phyloP scores from a whole-genome alignment of 805 yeast species.

The Schizosaccharomyces cryophilus region DNA sequence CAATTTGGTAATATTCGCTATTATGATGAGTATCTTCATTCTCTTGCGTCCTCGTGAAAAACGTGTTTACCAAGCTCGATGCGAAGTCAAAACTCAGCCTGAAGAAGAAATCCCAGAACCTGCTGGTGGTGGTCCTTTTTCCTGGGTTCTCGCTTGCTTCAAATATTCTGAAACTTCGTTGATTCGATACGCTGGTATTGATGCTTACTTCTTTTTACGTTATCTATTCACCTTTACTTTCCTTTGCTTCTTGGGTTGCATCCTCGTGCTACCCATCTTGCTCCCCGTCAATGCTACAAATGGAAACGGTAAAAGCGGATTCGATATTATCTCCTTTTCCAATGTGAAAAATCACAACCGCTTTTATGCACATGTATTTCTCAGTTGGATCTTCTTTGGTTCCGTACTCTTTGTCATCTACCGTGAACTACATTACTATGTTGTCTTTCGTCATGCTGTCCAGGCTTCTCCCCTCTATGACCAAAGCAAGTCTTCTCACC shows the following conservation, averaged over 20 bases:
- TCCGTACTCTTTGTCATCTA: slow-evolving; percentile 6
- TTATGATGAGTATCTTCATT: slow-evolving; percentile 37
- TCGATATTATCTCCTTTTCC: slow-evolving; percentile 55
- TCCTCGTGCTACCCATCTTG: slow-evolving; percentile 37
- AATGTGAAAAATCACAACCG: slow-evolving; percentile 40
- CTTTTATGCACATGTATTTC: slow-evolving; percentile 66
- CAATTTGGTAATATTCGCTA: slow-evolving; percentile 41
- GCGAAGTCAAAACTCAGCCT: neutral
- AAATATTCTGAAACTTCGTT: slow-evolving; percentile 48
- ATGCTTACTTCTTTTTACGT: slow-evolving; percentile 74
- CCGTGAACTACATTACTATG: neutral
- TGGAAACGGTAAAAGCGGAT: slow-evolving; percentile 33
- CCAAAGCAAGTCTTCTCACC: slow-evolving; percentile 14
- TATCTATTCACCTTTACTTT: slow-evolving; percentile 36
- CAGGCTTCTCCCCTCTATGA: neutral
- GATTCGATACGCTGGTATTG: slow-evolving; percentile 74
- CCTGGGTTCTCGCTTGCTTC: slow-evolving; percentile 47
- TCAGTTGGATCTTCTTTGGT: slow-evolving; percentile 62
- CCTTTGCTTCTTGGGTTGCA: slow-evolving; percentile 29
- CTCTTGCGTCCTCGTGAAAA: slow-evolving; percentile 38
- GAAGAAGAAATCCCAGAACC: neutral
- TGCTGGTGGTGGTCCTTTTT: slow-evolving; percentile 3
- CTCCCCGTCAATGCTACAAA: slow-evolving; percentile 63
- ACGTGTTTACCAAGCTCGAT: slow-evolving; percentile 63
- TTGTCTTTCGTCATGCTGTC: neutral